Percentiles rank a stretch among this genome's conserved stretches.
These are phyloP conservation scores for Aurifilum marmelostoma DNA, from an alignment of 2,329 filamentous ascomycete species.

Conservation along the genomic window DNA sequence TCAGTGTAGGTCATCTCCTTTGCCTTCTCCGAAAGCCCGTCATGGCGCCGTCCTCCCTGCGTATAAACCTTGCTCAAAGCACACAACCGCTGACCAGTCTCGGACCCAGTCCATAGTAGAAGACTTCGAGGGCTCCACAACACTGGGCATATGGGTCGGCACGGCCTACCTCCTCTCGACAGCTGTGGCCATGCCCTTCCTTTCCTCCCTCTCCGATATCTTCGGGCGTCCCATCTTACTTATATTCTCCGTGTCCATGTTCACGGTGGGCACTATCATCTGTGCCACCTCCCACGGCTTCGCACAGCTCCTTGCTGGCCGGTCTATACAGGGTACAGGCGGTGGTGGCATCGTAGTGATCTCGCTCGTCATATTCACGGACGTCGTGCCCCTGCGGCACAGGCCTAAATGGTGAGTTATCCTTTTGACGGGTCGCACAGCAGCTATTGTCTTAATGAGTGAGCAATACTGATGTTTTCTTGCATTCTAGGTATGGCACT, in stretches of 20 bases:
- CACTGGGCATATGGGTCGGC: conserved; percentile 37
- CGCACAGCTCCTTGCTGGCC: conserved; percentile 41
- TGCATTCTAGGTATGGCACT: conserved; percentile 38
- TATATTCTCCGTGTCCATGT: conserved; percentile 43
- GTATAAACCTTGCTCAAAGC: no score
- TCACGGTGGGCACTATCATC: conserved; percentile 47
- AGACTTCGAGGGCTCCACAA: conserved; percentile 34
- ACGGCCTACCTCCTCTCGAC: conserved; percentile 36
- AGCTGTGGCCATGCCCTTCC: conserved; percentile 36
- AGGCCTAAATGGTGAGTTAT: conserved; percentile 37
- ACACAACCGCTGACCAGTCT: conserved; percentile 5
- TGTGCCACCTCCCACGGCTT: conserved; percentile 43
- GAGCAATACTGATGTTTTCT: background rate
- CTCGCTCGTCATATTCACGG: conserved; percentile 45
- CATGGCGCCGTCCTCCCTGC: background rate
- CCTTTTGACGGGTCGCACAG: background rate
- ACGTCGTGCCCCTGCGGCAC: conserved; percentile 46
- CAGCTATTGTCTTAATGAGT: background rate
- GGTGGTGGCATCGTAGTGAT: conserved; percentile 48
- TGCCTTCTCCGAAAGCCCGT: background rate
- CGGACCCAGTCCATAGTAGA: conserved; percentile 32
- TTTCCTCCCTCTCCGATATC: conserved; percentile 41
- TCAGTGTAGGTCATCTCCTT: conserved; percentile 26
- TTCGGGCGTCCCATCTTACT: conserved; percentile 41
- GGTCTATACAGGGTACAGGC: conserved; percentile 45